Evolutionary conservation across 495 filamentous ascomycete genomes (phyloP), one percentile per base, ranked within the genome.

Genomic region (Podospora australis): DNA sequence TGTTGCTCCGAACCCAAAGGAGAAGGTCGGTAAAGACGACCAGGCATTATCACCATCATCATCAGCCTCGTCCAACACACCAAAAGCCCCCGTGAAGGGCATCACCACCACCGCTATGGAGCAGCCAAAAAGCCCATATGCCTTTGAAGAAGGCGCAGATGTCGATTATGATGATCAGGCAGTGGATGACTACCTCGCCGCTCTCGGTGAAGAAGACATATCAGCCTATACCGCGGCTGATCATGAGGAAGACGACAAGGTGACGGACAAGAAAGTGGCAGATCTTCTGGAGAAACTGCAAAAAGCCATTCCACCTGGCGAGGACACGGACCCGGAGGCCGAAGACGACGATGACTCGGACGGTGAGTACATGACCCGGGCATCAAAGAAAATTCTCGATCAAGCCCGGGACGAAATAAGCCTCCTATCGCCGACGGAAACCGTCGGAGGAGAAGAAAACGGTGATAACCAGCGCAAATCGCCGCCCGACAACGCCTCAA

Each of bases 391-490:
- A 6, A 56, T 70, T 2, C 63, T 75, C 32, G 60, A 62, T 8
- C 57, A 58, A 20, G 39, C 62, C 3, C 51, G 55, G 3, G 72
- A 73, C 44, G 70, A 75, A 48, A 53, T 63, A 17, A 59, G 53
- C 24, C 38, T 26, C 2, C 40, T 46, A 6, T 39, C 45, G 1
- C 38, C 46, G 6, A 13, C 29, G 21, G 50, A n/a, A 11, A 44
- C 39, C 9, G 16, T 26, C 9, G 25, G 42, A 44, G 4, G 30
- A 11, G 16, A 39, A 3, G 30, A 39, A 14, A 23, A 30, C 11
- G 21, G 30, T 55, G 24, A 45, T 49, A 26, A 28, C 24, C 16
- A 46, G 46, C 22, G n/a, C 8, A 34, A 5, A 24, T 21, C 16
- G 7, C 46, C 26, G n/a, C 20, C 4, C 39, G 24, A 7, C 11